Evolutionary conservation across 257 asterid species (phyloP), one percentile per base, ranked within the genome.

Genomic region (Capsicum rhomboideum): DNA sequence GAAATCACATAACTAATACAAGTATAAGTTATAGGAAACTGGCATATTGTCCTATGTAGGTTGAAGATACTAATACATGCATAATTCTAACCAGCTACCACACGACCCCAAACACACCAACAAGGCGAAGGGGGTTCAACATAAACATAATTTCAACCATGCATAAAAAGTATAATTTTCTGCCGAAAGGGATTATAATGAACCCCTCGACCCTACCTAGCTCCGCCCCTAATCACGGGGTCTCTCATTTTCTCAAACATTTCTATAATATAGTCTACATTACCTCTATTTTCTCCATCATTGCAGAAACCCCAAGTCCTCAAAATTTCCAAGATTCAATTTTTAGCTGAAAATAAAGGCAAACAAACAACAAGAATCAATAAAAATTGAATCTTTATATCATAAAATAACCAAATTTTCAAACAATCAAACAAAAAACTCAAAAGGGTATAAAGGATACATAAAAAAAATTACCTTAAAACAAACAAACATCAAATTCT

Each of bases 201-300:
- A 61, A 61, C 69, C 69, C 18, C 4, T 61, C 10, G 20, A 8
- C 37, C 37, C 69, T 0, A 61, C 20, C 69, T 61, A 31, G 69
- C 37, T 61, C 34, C 68, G 6, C 28, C 17, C 66, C 4, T 12
- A 26, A 89, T 34, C 40, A 83, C 58, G 79, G 85, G 91, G 86
- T 91, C 93, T 87, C 93, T 93, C 92, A 88, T 90, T 89, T 88
- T 91, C n/a, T 86, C 53, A 58, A 83, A 78, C 80, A 21, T 67
- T 85, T 37, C 69, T 50, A 79, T 72, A 34, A 37, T 54, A 59
- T 55, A 68, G 59, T 84, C 87, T 88, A 88, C 42, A 80, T 80
- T 29, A 69, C 89, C 92, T 90, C 89, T 82, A 85, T 86, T 86
- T 88, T 90, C 90, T 74, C 71, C 72, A 89, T 79, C 85, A 88